Evolutionary conservation across 495 filamentous ascomycete genomes (phyloP), one percentile per base, ranked within the genome.

Genomic region (Xylaria palmicola): DNA sequence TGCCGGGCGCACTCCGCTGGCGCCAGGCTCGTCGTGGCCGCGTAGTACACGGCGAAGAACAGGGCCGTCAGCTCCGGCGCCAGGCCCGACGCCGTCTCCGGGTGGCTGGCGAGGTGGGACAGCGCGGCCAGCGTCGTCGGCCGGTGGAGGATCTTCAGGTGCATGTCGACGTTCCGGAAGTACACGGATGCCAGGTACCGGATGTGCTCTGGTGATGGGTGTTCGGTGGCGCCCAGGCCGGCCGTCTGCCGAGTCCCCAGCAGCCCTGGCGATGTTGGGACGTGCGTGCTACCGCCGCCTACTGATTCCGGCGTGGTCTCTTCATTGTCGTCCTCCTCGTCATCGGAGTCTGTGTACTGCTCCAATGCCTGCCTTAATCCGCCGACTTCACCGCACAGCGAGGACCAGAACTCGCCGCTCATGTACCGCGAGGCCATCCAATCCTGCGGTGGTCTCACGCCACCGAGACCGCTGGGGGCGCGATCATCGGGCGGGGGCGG

Each of bases 321-420:
- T 50, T 62, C 65, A 19, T 63, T 60, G 30, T 32, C 10, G 0
- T 48, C 26, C 19, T 81, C 67, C 36, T 84, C 78, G 6, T 87
- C 86, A 9, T 84, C 85, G 1, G 74, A 70, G 26, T 70, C 72
- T 4, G 70, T 72, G 0, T 71, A 72, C 34, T 76, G 72, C n/a
- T 77, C 69, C 15, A 79, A 62, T 1, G 73, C 67, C 17, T 75
- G 72, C 17, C 67, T 61, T 26, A 79, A 64, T 39, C 76, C 75
- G 51, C 72, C 73, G 64, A 80, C 89, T 77, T 94, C 89, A 56
- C 86, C 82, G 53, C 85, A 86, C 37, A 94, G 75, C 65, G 84
- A 89, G 15, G 85, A 84, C 90, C 90, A 94, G 59, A 93, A 88
- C 32, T 86, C 85, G 65, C 85, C 88, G 64, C 88, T 90, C 45